Conservation (phyloP, 768 basidiomycete genomes). For the Tricholoma bakamatsutake region DNA sequence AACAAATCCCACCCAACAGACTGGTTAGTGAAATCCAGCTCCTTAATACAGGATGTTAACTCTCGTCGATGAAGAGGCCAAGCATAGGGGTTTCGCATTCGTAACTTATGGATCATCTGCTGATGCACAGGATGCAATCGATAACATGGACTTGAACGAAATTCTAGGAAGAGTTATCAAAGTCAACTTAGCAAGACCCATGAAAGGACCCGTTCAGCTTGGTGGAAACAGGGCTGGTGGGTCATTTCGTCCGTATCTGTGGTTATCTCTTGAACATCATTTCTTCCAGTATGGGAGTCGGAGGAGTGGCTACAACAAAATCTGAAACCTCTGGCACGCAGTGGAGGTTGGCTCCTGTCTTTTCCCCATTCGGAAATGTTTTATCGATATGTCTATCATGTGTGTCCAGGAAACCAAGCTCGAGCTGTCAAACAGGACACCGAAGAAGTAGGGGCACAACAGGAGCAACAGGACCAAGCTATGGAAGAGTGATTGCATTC, state of each 20-base stretch:
- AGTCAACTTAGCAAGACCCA: constrained; percentile 81
- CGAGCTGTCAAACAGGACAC: constrained; percentile 33
- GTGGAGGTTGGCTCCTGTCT: constrained; percentile 50
- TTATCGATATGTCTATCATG: constrained; percentile 1
- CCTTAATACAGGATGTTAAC: constrained; percentile 2
- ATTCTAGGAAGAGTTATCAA: constrained; percentile 69
- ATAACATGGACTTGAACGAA: constrained; percentile 98
- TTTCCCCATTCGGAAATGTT: constrained; percentile 1
- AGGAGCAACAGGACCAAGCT: constrained; percentile 40
- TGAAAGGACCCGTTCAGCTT: constrained; percentile 63
- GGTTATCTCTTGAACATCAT: neutral
- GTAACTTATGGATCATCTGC: constrained; percentile 75
- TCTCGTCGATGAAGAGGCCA: constrained; percentile 45
- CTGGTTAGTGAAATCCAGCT: constrained; percentile 34
- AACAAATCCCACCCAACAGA: constrained; percentile 59
- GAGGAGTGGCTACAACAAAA: constrained; percentile 89
- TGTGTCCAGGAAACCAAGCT: constrained; percentile 46
- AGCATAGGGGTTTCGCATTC: constrained; percentile 92
- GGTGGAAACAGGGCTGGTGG: constrained; percentile 71
- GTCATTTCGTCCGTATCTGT: constrained; percentile 21
- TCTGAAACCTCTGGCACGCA: constrained; percentile 70
- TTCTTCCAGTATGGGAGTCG: constrained; percentile 79
- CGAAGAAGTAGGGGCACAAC: constrained; percentile 22
- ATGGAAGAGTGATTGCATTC: constrained; percentile 59
- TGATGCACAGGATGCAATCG: constrained; percentile 94